Evolutionary conservation across 306 rosid genomes (phyloP).

Genomic region (Glycyrrhiza uralensis): DNA sequence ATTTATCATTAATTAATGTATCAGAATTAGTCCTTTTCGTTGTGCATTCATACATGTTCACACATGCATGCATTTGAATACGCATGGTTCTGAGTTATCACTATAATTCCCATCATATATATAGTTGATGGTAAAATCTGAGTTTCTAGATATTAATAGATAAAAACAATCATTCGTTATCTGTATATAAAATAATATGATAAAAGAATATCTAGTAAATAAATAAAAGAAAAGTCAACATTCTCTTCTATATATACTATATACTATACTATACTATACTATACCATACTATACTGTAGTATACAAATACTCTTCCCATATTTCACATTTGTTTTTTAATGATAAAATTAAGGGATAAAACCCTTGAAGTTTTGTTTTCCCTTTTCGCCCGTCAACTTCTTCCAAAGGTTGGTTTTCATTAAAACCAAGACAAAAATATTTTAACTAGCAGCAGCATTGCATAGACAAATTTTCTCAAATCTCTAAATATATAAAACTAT

Average conservation of each 20-base stretch:
- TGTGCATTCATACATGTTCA: background rate
- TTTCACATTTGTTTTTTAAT: background rate
- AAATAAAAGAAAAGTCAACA: constrained; percentile 4
- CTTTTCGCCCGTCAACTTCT: background rate
- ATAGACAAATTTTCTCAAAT: background rate
- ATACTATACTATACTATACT: background rate
- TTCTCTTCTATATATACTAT: background rate
- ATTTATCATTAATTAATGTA: background rate
- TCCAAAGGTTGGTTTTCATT: background rate
- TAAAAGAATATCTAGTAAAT: background rate
- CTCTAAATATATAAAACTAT: too few species aligned
- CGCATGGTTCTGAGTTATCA: background rate
- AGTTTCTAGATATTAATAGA: background rate
- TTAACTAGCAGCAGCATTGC: background rate
- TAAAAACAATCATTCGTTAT: too few species aligned
- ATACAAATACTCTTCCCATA: background rate
- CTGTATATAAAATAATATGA: background rate
- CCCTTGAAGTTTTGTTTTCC: background rate
- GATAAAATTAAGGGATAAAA: background rate
- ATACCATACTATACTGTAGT: background rate
- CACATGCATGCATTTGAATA: background rate
- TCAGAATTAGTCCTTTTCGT: too few species aligned
- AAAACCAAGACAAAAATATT: background rate
- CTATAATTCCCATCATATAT: too few species aligned
- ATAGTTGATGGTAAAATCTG: background rate